phyloP scores from a whole-genome alignment of 2,329 filamentous ascomycete genomes.

The Acrocalymma vagum region DNA sequence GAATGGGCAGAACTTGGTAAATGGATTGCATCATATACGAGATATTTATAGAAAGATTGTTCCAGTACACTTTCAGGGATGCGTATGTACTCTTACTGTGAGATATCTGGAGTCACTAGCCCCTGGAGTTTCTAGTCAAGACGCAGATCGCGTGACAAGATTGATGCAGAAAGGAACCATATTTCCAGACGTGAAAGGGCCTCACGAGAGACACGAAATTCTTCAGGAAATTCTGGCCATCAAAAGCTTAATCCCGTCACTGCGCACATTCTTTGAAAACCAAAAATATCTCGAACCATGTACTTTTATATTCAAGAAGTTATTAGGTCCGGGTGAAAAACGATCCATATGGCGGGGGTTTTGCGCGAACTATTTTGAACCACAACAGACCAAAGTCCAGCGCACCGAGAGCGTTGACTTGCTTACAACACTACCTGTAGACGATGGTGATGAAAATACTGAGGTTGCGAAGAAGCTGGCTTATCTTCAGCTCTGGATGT shows the following conservation, averaged over 20 bases:
- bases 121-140: conserved; percentile 8
- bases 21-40: conserved; percentile 13
- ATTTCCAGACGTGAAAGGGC: no score
- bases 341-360: conserved; percentile 13
- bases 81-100: conserved; percentile 15
- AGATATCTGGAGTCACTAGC: conserved; percentile 15
- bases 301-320: conserved; percentile 12
- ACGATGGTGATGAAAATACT: neutral
- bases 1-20: conserved; percentile 8
- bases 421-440: neutral
- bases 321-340: conserved; percentile 13
- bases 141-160: no score
- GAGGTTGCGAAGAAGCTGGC: neutral
- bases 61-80: neutral
- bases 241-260: conserved; percentile 16
- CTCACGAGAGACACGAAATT: no score
- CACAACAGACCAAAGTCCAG: conserved; percentile 6
- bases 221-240: no score
- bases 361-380: conserved; percentile 15
- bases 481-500: conserved; percentile 21
- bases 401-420: conserved; percentile 2
- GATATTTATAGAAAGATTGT: conserved; percentile 8
- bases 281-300: conserved; percentile 25
- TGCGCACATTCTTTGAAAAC: conserved; percentile 23
- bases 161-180: no score